Conservation (phyloP, 495 filamentous ascomycete genomes). For the Trichocladium uniseriatum region DNA sequence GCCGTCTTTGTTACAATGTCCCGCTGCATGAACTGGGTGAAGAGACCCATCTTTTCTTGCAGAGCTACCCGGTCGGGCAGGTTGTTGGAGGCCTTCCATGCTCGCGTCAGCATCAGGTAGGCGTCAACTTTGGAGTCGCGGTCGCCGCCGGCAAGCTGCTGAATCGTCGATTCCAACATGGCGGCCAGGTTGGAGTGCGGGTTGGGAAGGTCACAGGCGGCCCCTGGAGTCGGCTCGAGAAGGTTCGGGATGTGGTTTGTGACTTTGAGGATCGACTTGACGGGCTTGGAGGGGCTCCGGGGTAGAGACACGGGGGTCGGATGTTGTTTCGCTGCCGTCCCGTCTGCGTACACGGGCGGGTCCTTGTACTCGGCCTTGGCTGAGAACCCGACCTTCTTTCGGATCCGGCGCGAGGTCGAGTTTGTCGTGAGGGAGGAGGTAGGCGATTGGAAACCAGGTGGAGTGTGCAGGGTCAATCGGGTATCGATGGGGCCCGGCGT, state of each 20-base stretch:
- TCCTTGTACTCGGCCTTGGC: slow-evolving; percentile 64
- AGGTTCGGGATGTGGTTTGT: slow-evolving; percentile 39
- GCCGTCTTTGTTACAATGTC: slow-evolving; percentile 53
- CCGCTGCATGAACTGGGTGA: slow-evolving; percentile 70
- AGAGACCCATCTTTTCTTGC: slow-evolving; percentile 59
- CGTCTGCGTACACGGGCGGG: slow-evolving; percentile 40
- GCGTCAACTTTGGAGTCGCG: slow-evolving; percentile 68
- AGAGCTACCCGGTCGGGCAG: slow-evolving; percentile 62
- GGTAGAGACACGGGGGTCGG: slow-evolving; percentile 40
- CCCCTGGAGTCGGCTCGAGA: slow-evolving; percentile 31
- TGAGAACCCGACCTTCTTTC: slow-evolving; percentile 70
- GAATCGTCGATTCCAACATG: slow-evolving; percentile 76
- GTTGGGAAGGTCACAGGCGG: slow-evolving; percentile 27
- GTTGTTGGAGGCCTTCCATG: slow-evolving; percentile 67
- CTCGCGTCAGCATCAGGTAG: slow-evolving; percentile 69
- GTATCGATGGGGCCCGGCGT: slow-evolving; percentile 26
- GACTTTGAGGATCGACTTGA: slow-evolving; percentile 83
- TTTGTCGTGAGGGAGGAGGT: slow-evolving; percentile 50
- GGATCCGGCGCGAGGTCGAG: slow-evolving; percentile 42
- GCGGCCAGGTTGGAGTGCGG: slow-evolving; percentile 44
- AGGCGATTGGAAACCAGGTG: slow-evolving; percentile 38
- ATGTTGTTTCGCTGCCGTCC: slow-evolving; percentile 30
- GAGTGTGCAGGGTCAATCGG: slow-evolving; percentile 37
- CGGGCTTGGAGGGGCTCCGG: slow-evolving; percentile 55
- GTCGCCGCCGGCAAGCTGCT: slow-evolving; percentile 65